Evolutionary conservation across 2,329 filamentous ascomycete genomes (phyloP), one percentile per base, ranked within the genome.

Genomic region (Xylaria polymorpha): DNA sequence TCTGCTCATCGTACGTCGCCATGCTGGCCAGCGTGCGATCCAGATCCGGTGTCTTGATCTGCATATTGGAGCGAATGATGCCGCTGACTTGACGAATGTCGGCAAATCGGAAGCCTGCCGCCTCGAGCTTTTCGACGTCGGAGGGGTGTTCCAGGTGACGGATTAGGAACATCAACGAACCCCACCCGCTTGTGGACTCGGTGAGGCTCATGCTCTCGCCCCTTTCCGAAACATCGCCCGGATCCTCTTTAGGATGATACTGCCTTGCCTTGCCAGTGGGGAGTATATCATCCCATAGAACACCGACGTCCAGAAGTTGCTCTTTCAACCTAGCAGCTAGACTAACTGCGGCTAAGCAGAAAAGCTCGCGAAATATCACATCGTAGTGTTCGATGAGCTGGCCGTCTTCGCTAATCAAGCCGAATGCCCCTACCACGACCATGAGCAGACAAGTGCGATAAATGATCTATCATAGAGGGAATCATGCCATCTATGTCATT

Each of bases 141-240:
- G 85, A 82, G 41, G 83, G 83, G 41, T 80, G 83, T 41, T 85
- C 83, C 1, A 92, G 84, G 51, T 86, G 86, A 12, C 90, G 91
- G 6, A 94, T 91, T 10, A 97, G 85, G 74, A 97, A 94, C 78
- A 97, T 88, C 55, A 97, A 85, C 63, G 94, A 93, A 0, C 94
- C 94, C 68, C 89, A 90, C 4, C 91, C 91, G 44, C 89, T 86
- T 37, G 81, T 77, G 18, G 80, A 74, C 29, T 71, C 73, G 29
- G 71, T 72, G 4, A 72, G 64, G 20, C 53, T 65, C 66, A n/a
- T 50, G 35, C 62, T 68, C 18, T 71, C 61, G 6, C 66, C 62
- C 50, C 58, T 69, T 48, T 70, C 68, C 4, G 48, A 61, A 61
- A 1, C 78, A 20, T 55, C 53, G 43, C 5, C 35, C 20, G 18